phyloP scores from a whole-genome alignment of 768 basidiomycete species.

The Lentinula guzmanii region DNA sequence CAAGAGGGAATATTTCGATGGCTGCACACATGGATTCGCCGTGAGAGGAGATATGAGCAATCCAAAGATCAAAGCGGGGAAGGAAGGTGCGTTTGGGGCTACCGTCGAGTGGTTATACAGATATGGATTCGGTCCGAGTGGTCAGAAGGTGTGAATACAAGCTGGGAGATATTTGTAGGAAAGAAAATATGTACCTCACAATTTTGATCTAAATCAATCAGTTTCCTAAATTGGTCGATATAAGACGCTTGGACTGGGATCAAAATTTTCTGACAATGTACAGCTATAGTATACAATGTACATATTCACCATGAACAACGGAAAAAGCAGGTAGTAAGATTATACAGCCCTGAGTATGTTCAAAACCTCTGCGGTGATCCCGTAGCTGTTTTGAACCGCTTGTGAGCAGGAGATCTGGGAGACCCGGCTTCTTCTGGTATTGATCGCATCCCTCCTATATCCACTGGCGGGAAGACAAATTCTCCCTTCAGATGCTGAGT shows the following conservation, averaged over 20 bases:
- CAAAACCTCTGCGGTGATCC: not conserved
- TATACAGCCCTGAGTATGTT: not conserved
- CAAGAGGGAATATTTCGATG: constrained; percentile 24
- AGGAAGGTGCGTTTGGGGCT: constrained; percentile 48
- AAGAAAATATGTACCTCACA: no score
- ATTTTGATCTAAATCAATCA: not conserved
- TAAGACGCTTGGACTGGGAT: not conserved
- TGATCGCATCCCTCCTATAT: not conserved
- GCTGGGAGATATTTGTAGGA: no score
- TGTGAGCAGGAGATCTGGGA: not conserved
- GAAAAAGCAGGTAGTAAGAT: no score
- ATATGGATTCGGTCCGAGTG: not conserved
- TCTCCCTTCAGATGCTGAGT: constrained; percentile 31
- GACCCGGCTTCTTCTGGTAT: not conserved
- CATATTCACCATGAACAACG: no score
- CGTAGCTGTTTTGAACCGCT: constrained; percentile 1
- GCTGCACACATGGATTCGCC: constrained; percentile 34
- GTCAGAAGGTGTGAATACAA: not conserved
- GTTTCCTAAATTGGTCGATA: not conserved
- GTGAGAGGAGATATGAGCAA: constrained; percentile 33
- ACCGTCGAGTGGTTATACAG: constrained; percentile 35
- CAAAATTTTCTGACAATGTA: no score
- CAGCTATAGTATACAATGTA: no score
- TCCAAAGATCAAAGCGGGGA: constrained; percentile 43
- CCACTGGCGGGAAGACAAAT: constrained; percentile 36